Evolutionary conservation across 306 rosid genomes (phyloP), one percentile per base, ranked within the genome.

Genomic region (Clitoria ternatea): DNA sequence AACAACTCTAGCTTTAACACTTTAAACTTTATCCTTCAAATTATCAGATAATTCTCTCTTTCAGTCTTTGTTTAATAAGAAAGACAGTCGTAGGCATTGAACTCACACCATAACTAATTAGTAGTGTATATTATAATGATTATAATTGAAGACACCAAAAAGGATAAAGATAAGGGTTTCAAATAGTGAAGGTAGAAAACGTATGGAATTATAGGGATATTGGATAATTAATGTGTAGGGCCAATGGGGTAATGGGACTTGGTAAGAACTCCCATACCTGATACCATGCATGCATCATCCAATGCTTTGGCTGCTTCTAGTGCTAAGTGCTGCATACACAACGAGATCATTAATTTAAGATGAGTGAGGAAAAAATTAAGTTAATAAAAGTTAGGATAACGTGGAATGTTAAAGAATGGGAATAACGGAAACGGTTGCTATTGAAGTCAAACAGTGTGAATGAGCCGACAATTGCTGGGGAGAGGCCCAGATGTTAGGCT

Each of bases 121-220:
- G 42, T 15, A 10, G 26, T 48, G 14, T 22, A 6, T 1, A 27
- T 50, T 1, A 2, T 49, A 42, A 47, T 23, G 3, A 55, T 69
- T 63, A n/a, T n/a, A n/a, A n/a, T n/a, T 22, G 35, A 57, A 26
- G 54, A 35, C 37, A 43, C 54, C 12, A 5, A 20, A 11, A 37
- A 19, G 50, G 74, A 80, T 64, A 63, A 12, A 49, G 66, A 81
- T 57, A 20, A 44, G 59, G 30, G 4, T 27, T 56, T 42, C 36
- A 37, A 7, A 5, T 24, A 3, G 66, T 29, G 23, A 29, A 61
- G 3, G 9, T 4, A 33, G 26, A 10, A 52, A 64, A 62, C 49
- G 74, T 44, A 15, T 30, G 71, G 20, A 32, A 26, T 9, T 53
- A 13, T 0, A 12, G 15, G 43, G 1, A 59, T 33, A 17, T 2